Percentiles rank a stretch among this genome's conserved stretches.
These are phyloP conservation scores for Claviceps sp. DNA, from an alignment of 2,329 filamentous ascomycete genomes.

Conservation along the genomic window DNA sequence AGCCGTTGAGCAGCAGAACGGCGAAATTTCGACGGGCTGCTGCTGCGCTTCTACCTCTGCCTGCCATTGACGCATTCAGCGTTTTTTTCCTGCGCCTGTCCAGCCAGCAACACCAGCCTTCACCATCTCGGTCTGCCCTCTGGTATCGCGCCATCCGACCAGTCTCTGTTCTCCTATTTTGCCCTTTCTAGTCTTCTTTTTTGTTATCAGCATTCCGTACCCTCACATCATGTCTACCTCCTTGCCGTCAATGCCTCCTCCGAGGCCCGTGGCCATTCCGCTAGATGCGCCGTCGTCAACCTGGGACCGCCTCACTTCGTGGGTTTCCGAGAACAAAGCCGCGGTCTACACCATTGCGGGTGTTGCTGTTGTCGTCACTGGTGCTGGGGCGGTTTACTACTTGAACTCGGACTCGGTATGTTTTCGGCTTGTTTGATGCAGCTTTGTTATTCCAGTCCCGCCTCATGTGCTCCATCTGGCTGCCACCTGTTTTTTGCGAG, in stretches of 20 bases:
- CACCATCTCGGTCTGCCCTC: slow-evolving; percentile 9
- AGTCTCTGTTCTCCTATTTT: slow-evolving; percentile 14
- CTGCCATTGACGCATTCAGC: neutral
- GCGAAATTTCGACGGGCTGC: slow-evolving; percentile 3
- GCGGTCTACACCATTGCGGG: slow-evolving; percentile 93
- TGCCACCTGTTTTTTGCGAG: neutral
- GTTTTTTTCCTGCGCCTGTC: slow-evolving; percentile 18
- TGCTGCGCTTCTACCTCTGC: neutral
- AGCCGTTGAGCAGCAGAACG: neutral
- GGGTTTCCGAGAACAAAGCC: slow-evolving; percentile 92
- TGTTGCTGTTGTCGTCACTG: slow-evolving; percentile 80
- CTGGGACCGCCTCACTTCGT: slow-evolving; percentile 81
- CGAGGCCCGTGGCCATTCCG: slow-evolving; percentile 30
- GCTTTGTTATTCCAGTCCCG: neutral
- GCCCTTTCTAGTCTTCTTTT: slow-evolving; percentile 12
- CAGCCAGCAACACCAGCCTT: neutral
- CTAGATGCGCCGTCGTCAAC: slow-evolving; percentile 51
- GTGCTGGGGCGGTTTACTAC: slow-evolving; percentile 89
- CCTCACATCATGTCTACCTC: slow-evolving; percentile 28
- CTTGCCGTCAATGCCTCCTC: slow-evolving; percentile 34
- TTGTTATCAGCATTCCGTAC: slow-evolving; percentile 9
- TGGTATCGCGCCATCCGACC: slow-evolving; percentile 10
- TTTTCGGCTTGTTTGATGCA: slow-evolving; percentile 5
- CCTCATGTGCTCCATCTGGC: neutral
- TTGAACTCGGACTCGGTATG: slow-evolving; percentile 48